Percentiles rank a stretch among this genome's conserved stretches.
These are phyloP conservation scores for Chaetomiaceae sp. DNA, from an alignment of 2,329 filamentous ascomycete species.

Conservation along the genomic window DNA sequence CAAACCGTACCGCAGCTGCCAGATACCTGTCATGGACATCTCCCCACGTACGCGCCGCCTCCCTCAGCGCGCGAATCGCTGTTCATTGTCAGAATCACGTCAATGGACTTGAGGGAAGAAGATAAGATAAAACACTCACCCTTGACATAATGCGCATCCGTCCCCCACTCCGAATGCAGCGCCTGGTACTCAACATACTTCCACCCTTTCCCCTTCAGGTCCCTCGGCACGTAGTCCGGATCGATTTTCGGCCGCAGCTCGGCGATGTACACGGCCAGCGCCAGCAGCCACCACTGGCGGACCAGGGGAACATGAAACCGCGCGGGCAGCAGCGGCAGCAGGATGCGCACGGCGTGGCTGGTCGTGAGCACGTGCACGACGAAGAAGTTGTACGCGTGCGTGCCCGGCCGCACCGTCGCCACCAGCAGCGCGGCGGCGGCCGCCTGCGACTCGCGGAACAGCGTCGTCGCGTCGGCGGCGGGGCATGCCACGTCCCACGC, in stretches of 20 bases:
- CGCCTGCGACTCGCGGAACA: conserved; percentile 68
- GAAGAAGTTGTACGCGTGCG: conserved; percentile 73
- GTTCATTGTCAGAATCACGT: background rate
- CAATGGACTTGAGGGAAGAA: background rate
- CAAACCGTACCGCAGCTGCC: conserved; percentile 63
- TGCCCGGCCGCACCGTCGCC: conserved; percentile 49
- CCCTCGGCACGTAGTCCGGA: conserved; percentile 55
- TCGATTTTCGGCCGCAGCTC: conserved; percentile 68
- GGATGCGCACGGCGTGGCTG: conserved; percentile 79
- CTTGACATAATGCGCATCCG: conserved; percentile 82
- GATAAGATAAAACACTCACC: conserved; percentile 38
- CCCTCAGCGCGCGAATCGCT: conserved; percentile 68
- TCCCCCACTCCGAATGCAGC: conserved; percentile 58
- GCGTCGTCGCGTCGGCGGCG: conserved; percentile 42
- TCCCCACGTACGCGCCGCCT: conserved; percentile 68
- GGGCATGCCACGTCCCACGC: conserved; percentile 71
- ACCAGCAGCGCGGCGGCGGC: conserved; percentile 57
- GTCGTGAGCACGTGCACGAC: conserved; percentile 75
- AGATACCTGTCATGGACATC: conserved; percentile 62
- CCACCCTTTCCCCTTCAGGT: conserved; percentile 66
- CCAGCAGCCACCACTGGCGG: conserved; percentile 84
- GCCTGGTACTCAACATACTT: conserved; percentile 67
- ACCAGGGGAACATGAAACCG: conserved; percentile 69
- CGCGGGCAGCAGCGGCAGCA: conserved; percentile 70
- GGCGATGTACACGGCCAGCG: conserved; percentile 69